Conservation (phyloP, 106 monocot species). For the Hemerocallis citrina region DNA sequence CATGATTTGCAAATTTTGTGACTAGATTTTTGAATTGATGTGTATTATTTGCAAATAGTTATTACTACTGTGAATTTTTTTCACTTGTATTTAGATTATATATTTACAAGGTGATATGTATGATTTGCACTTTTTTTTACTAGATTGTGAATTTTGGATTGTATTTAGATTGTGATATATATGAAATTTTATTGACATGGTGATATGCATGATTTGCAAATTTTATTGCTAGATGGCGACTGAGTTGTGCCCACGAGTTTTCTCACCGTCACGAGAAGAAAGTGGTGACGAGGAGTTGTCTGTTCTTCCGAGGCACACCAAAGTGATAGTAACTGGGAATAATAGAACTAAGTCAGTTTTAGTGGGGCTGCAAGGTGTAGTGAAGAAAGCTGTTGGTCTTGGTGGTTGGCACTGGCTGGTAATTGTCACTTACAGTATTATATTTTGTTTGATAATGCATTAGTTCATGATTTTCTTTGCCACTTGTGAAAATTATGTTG, state of each 20-base stretch:
- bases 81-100: background rate
- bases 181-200: too few relatives aligned
- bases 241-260: slow-evolving; percentile 36
- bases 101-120: background rate
- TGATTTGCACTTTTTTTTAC: too few relatives aligned
- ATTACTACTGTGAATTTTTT: background rate
- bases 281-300: slow-evolving; percentile 88
- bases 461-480: too few relatives aligned
- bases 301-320: slow-evolving; percentile 82
- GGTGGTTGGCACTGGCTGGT: slow-evolving; percentile 98
- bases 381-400: slow-evolving; percentile 84
- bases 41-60: too few relatives aligned
- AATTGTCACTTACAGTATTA: too few relatives aligned
- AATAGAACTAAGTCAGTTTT: slow-evolving; percentile 86
- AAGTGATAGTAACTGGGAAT: slow-evolving; percentile 86
- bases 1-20: too few relatives aligned
- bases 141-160: too few relatives aligned
- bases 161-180: too few relatives aligned
- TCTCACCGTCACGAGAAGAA: slow-evolving; percentile 51
- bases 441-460: too few relatives aligned
- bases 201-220: slow-evolving; percentile 2
- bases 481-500: too few relatives aligned
- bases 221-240: slow-evolving; percentile 63
- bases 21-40: background rate
- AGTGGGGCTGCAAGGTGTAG: slow-evolving; percentile 85